Conservation (phyloP, 2,329 filamentous ascomycete genomes). For the Xylaria sp. region DNA sequence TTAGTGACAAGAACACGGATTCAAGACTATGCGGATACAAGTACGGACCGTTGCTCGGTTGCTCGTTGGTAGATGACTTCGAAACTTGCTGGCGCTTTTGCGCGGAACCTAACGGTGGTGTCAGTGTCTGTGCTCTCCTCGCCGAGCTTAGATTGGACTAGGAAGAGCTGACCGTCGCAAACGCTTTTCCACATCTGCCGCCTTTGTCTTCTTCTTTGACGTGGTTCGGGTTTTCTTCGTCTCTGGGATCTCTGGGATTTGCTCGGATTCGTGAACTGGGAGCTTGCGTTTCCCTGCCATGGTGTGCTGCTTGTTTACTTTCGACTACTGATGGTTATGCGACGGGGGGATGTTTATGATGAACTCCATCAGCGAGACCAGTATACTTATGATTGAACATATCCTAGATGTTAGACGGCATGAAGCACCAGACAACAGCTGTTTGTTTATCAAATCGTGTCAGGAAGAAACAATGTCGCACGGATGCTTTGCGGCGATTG, state of each 20-base stretch:
- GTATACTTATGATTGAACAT: neutral
- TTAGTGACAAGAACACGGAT: neutral
- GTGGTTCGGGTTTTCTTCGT: slow-evolving; percentile 8
- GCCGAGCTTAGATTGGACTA: neutral
- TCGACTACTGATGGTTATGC: neutral
- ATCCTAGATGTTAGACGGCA: neutral
- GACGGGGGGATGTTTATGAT: neutral
- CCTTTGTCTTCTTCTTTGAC: neutral
- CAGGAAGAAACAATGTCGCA: neutral
- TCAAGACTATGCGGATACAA: neutral
- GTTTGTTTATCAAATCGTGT: neutral
- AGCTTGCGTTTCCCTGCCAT: slow-evolving; percentile 32
- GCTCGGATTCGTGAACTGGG: slow-evolving; percentile 4
- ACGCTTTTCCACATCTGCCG: slow-evolving; percentile 21
- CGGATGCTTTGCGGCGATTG: neutral
- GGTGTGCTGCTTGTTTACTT: neutral
- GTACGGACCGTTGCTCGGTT: slow-evolving; percentile 51
- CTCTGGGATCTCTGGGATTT: neutral
- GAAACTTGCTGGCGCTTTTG: slow-evolving; percentile 20
- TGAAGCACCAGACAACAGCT: neutral
- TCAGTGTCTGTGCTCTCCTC: neutral
- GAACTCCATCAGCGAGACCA: neutral
- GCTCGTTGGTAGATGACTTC: slow-evolving; percentile 51
- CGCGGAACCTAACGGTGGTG: slow-evolving; percentile 21
- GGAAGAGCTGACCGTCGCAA: slow-evolving; percentile 26